Conservation (phyloP, 1,284 basidiomycete genomes). For the Ustanciosporium gigantosporum region DNA sequence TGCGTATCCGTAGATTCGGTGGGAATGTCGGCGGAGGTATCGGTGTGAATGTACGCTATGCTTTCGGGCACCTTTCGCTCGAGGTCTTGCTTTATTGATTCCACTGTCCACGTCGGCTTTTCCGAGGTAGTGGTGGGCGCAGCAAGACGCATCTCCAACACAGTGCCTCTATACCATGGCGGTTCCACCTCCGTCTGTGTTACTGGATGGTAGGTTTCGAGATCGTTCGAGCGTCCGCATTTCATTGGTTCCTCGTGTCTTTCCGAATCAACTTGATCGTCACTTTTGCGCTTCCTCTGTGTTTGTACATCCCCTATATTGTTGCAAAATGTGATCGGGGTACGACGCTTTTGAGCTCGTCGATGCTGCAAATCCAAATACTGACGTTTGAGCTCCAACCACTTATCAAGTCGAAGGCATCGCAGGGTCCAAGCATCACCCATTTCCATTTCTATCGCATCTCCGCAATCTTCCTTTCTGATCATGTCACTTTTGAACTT, state of each 20-base stretch:
- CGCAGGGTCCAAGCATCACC: too few species aligned
- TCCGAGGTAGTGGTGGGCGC: not conserved
- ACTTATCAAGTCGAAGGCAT: conserved; percentile 11
- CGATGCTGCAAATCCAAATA: not conserved
- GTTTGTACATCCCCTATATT: too few species aligned
- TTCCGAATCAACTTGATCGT: not conserved
- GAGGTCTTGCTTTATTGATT: conserved; percentile 15
- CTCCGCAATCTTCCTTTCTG: too few species aligned
- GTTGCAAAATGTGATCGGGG: not conserved
- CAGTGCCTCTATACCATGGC: conserved; percentile 1
- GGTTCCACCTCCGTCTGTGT: conserved; percentile 7
- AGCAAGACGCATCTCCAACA: not conserved
- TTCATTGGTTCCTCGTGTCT: too few species aligned
- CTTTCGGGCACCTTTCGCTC: conserved; percentile 17
- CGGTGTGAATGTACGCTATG: conserved; percentile 21
- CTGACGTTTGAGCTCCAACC: conserved; percentile 8
- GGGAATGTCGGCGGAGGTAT: too few species aligned
- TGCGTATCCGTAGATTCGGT: too few species aligned
- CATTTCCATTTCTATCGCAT: too few species aligned
- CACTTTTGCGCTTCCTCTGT: too few species aligned
- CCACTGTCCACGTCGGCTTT: not conserved
- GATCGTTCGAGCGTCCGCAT: too few species aligned
- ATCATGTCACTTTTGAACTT: too few species aligned
- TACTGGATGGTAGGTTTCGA: too few species aligned
- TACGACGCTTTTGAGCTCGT: not conserved